Evolutionary conservation across 371 early-diverging fungal species (phyloP).

Genomic region (Syncephalastrum racemosum): DNA sequence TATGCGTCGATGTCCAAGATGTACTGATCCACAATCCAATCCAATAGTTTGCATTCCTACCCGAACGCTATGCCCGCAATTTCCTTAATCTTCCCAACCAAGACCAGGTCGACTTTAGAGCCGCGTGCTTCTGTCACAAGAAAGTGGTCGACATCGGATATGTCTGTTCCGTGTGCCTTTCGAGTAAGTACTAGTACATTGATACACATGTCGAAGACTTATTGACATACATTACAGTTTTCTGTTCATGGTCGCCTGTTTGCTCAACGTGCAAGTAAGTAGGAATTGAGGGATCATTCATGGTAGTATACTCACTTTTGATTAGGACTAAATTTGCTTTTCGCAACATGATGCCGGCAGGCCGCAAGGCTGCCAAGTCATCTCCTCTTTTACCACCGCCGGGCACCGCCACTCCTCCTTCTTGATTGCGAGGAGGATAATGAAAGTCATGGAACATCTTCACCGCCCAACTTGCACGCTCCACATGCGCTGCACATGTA

Average conservation of each 20-base stretch:
- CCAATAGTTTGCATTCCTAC: slow-evolving; percentile 76
- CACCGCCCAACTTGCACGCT: no score
- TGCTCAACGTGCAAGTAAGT: slow-evolving; percentile 80
- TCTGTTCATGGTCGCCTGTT: slow-evolving; percentile 69
- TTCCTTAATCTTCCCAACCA: slow-evolving; percentile 73
- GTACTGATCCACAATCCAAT: background rate
- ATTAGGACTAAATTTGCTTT: slow-evolving; percentile 71
- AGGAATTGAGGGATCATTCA: background rate
- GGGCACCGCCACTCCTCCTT: background rate
- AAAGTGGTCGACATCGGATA: slow-evolving; percentile 88
- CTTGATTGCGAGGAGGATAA: no score
- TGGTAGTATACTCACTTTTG: background rate
- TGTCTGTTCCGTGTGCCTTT: slow-evolving; percentile 95
- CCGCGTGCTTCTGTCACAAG: slow-evolving; percentile 97
- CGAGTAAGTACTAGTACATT: slow-evolving; percentile 64
- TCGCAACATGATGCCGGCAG: slow-evolving; percentile 39
- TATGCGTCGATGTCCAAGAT: background rate
- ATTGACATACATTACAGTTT: slow-evolving; percentile 44
- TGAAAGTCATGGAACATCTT: no score
- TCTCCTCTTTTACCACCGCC: background rate
- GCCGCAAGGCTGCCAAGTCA: slow-evolving; percentile 5
- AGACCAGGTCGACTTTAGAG: slow-evolving; percentile 89
- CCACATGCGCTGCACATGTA: no score
- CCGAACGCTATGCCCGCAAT: slow-evolving; percentile 74
- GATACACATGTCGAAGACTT: background rate